Evolutionary conservation across 176 grass and related monocot genomes (phyloP), one percentile per base, ranked within the genome.

Genomic region (Aegilops sharonensis): DNA sequence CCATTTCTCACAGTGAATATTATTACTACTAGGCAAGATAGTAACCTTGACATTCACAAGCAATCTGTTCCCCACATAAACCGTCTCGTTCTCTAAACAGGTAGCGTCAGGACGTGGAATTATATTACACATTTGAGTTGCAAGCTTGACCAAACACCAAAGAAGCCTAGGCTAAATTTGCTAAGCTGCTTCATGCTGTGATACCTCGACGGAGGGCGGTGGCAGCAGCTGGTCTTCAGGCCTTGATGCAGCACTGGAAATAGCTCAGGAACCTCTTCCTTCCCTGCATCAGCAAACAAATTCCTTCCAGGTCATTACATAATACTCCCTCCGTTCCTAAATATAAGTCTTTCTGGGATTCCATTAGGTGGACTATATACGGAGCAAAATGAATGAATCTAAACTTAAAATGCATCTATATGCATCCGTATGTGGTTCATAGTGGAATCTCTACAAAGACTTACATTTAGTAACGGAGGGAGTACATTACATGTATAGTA

Each of bases 211-310:
- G 71, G n/a, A 66, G 78, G 72, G 37, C 32, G 66, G 82, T 24
- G 23, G 70, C 36, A 78, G 71, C 82, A 89, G 17, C 37, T 27
- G 52, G 32, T 57, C 77, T 78, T 96, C 75, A 99, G 64, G 92
- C 97, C 42, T 93, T 88, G 74, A 94, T 94, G 79, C 94, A 99
- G 50, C 97, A 96, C 47, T 94, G 94, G 90, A 99, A 99, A 86
- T 96, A 99, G 76, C 89, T 91, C 85, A 94, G 91, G 23, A 99
- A 91, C 77, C 88, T 99, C 92, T 93, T 99, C 78, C 92, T 91
- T 42, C 94, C 92, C 97, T 99, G 90, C 85, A 75, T 45, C 32
- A 70, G 69, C 57, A 20, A 70, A 78, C 57, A 57, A 79, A 25
- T 64, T 85, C 56, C 40, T 18, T 78, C 42, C 25, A 66, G 40